Conservation (phyloP, 2,329 filamentous ascomycete genomes). For the Alternaria triticimaculans region DNA sequence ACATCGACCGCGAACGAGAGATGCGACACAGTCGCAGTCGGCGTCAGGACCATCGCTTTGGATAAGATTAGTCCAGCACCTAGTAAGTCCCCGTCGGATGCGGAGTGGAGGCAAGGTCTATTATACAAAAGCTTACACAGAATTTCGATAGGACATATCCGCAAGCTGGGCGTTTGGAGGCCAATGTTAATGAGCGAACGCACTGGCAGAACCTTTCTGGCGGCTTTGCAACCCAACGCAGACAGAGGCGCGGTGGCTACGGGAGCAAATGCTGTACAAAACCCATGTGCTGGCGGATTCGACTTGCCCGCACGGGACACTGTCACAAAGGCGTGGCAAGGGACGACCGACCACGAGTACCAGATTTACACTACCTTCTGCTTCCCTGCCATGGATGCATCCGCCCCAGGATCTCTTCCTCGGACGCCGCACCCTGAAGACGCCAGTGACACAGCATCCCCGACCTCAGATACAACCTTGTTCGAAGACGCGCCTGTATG, state of each 20-base stretch:
- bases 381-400: not conserved
- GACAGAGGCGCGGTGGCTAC: not conserved
- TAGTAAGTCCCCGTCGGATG: conserved; percentile 1
- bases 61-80: not conserved
- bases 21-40: not conserved
- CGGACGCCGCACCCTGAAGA: not conserved
- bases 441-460: conserved; percentile 4
- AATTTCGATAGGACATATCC: not conserved
- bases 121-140: conserved; percentile 1
- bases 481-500: conserved; percentile 8
- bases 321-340: not conserved
- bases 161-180: conserved; percentile 5
- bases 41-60: not conserved
- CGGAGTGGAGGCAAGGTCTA: not conserved
- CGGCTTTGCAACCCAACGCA: conserved; percentile 7
- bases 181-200: not conserved
- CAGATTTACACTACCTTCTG: not conserved
- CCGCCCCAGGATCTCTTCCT: not conserved
- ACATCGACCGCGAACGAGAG: not conserved
- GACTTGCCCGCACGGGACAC: not conserved
- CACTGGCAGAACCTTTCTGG: conserved; percentile 6
- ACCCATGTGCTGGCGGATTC: not conserved
- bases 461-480: conserved; percentile 15
- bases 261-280: not conserved
- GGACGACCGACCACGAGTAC: not conserved